Evolutionary conservation across 2,329 filamentous ascomycete genomes (phyloP), one percentile per base, ranked within the genome.

Genomic region (Penicillium brasilianum): DNA sequence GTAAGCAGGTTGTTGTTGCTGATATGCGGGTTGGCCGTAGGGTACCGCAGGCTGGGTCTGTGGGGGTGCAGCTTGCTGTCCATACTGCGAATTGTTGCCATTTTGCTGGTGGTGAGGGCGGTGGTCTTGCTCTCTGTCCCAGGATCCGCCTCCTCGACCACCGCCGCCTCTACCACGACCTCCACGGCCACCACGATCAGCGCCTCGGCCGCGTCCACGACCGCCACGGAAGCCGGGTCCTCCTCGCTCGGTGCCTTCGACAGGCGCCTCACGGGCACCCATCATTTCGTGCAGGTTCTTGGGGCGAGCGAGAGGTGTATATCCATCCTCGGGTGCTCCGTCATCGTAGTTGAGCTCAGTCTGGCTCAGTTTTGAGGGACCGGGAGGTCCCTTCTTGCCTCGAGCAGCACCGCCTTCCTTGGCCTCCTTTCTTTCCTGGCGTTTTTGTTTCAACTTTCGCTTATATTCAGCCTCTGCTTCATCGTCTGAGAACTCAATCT

Each of bases 401-500:
- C 75, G 74, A 28, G 75, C 69, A 16, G 76, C 74, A 22, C 78
- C 78, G 20, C 74, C 78, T 46, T 76, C 78, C 63, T 76, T 82
- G 55, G 77, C 80, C 62, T 80, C 81, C 71, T 81, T 81, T 71
- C 82, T 86, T 57, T 81, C 81, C 61, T 82, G 80, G 69, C 85
- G 87, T 77, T 89, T 89, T 64, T 88, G 84, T 77, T 93, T 93
- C 55, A 87, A 70, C 61, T 84, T 84, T 59, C 85, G 81, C 79
- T 90, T 96, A 74, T 92, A 87, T 69, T 93, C 91, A 8, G 90
- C 90, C 77, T 99, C 95, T 68, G 91, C 90, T 78, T 99, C 95
- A 71, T 99, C 95, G 68, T 99, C 95, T 0, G 94, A 97, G 75
- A 98, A 98, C 73, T 98, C 95, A 69, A 92, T 86, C 74, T 98